A percentile compares a stretch with the other conserved stretches of the same genome.
These are phyloP conservation scores for Fusarium sp. DNA, from an alignment of 2,329 filamentous ascomycete species.

Conservation along the genomic window DNA sequence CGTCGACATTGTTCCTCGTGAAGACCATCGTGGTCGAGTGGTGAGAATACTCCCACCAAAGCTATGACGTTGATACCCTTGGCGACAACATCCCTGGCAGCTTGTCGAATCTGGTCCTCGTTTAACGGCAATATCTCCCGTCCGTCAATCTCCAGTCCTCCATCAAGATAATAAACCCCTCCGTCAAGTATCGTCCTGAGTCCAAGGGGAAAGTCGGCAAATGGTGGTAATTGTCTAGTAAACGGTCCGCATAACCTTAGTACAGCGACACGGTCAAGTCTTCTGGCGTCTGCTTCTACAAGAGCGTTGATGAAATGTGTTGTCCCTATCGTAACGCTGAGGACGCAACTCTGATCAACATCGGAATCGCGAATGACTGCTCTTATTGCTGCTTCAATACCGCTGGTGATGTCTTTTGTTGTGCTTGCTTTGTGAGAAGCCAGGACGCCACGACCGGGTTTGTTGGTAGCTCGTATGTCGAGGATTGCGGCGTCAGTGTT, in stretches of 20 bases:
- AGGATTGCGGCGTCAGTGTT: constrained; percentile 61
- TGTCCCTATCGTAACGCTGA: constrained; percentile 63
- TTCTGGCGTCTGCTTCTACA: constrained; percentile 58
- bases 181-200: constrained; percentile 57
- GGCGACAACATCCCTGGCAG: constrained; percentile 50
- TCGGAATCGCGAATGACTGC: constrained; percentile 55
- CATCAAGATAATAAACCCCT: constrained; percentile 56
- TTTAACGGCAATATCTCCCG: constrained; percentile 56
- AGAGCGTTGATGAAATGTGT: constrained; percentile 64
- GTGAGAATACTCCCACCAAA: constrained; percentile 60
- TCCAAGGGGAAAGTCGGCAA: constrained; percentile 58
- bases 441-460: constrained; percentile 55
- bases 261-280: constrained; percentile 59
- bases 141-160: constrained; percentile 62
- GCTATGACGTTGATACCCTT: constrained; percentile 55
- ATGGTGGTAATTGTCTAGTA: constrained; percentile 58
- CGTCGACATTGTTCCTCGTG: constrained; percentile 56
- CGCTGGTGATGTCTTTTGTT: constrained; percentile 62
- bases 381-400: constrained; percentile 60
- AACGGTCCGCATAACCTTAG: constrained; percentile 60
- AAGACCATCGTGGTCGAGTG: constrained; percentile 56
- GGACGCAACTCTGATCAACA: constrained; percentile 54
- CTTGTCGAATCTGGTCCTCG: constrained; percentile 52
- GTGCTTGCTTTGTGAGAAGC: constrained; percentile 63
- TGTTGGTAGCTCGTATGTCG: constrained; percentile 53